A percentile compares a stretch with the other conserved stretches of the same genome.
Conservation (phyloP, 441 rosid genomes). For the Viola pubescens region DNA sequence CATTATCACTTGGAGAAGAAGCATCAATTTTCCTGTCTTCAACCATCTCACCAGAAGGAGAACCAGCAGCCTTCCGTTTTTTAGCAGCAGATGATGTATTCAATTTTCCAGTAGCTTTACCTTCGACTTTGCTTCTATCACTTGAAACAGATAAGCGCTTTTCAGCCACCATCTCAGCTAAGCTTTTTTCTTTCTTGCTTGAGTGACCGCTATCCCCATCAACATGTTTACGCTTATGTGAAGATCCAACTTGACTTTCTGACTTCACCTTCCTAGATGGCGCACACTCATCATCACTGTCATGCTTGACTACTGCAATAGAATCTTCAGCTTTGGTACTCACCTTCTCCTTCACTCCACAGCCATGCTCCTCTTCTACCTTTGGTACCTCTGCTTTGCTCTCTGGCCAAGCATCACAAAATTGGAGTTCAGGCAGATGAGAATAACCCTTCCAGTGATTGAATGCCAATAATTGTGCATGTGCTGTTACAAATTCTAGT, state of each 20-base stretch:
- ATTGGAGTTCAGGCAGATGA: slow-evolving; percentile 45
- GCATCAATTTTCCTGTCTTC: slow-evolving; percentile 26
- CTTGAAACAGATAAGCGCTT: slow-evolving; percentile 21
- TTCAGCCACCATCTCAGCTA: slow-evolving; percentile 47
- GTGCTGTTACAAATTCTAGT: slow-evolving; percentile 40
- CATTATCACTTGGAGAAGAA: slow-evolving; percentile 17
- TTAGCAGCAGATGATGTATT: slow-evolving; percentile 22
- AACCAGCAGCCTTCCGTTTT: slow-evolving; percentile 39
- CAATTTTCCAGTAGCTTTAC: slow-evolving; percentile 16
- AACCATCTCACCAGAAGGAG: slow-evolving; percentile 17
- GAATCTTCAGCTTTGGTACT: slow-evolving; percentile 18
- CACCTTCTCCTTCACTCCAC: slow-evolving; percentile 20
- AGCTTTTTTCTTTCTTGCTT: slow-evolving; percentile 48
- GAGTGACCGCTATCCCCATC: slow-evolving; percentile 21
- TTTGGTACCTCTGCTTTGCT: slow-evolving; percentile 34
- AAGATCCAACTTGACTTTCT: slow-evolving; percentile 22
- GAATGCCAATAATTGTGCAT: slow-evolving; percentile 57
- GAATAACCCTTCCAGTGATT: slow-evolving; percentile 59
- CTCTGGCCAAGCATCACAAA: slow-evolving; percentile 37
- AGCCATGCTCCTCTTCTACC: slow-evolving; percentile 18
- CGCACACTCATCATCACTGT: slow-evolving; percentile 16
- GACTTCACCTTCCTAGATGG: slow-evolving; percentile 26
- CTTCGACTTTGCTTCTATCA: slow-evolving; percentile 23
- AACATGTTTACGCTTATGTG: slow-evolving; percentile 28
- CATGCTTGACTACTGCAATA: not conserved